phyloP scores from a whole-genome alignment of 78 protist genomes.

The Planoprotostelium fungivorum region DNA sequence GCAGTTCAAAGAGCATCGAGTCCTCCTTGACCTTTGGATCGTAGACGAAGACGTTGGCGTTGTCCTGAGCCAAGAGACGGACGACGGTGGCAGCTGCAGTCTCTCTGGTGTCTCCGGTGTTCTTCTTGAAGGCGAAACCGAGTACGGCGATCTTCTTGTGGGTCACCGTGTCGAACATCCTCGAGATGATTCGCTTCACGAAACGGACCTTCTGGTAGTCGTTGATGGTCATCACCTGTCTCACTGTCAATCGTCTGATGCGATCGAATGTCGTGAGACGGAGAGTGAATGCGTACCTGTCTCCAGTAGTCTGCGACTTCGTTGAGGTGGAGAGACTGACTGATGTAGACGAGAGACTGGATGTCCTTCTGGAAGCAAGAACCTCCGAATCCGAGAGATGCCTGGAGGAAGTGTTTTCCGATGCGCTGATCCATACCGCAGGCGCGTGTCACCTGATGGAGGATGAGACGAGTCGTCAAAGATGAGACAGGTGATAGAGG shows the following conservation, averaged over 20 bases:
- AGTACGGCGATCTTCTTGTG: constrained; percentile 79
- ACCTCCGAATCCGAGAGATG: no score
- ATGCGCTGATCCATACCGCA: no score
- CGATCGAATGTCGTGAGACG: not conserved
- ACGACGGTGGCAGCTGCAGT: constrained; percentile 78
- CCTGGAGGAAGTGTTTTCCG: no score
- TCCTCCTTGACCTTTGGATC: constrained; percentile 87
- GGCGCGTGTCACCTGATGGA: no score
- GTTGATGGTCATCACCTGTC: constrained; percentile 78
- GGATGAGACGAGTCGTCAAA: not conserved
- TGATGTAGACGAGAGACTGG: no score
- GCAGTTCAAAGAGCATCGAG: constrained; percentile 33
- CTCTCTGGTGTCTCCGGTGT: constrained; percentile 92
- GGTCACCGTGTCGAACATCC: constrained; percentile 83
- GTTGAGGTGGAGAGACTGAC: no score
- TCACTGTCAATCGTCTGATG: not conserved
- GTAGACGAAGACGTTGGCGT: constrained; percentile 82
- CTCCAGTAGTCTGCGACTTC: no score
- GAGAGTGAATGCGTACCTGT: no score
- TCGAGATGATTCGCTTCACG: constrained; percentile 32
- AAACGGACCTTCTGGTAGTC: constrained; percentile 89
- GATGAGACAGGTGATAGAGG: not conserved
- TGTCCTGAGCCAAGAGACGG: constrained; percentile 66
- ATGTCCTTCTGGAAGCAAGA: no score
- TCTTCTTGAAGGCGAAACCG: constrained; percentile 95